Evolutionary conservation across 2,329 filamentous ascomycete genomes (phyloP).

Genomic region (Kalmusia sp.): DNA sequence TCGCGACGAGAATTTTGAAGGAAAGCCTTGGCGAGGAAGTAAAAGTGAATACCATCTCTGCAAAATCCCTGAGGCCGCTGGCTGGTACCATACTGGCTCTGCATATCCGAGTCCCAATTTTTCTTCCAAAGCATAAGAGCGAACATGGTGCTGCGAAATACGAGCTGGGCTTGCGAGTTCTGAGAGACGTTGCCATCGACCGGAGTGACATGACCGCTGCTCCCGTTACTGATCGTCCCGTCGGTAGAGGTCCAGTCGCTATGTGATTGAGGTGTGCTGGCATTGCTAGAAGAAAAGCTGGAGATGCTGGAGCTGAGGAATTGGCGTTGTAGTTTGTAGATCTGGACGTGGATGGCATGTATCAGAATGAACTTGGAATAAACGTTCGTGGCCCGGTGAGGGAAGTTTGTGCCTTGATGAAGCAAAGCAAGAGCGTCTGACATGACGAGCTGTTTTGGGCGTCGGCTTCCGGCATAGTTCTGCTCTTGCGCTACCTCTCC

Average conservation of each 20-base stretch:
- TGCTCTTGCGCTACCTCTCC: conserved; percentile 63
- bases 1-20: conserved; percentile 63
- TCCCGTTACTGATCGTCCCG: conserved; percentile 32
- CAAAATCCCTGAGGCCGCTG: conserved; percentile 72
- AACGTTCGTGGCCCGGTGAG: conserved; percentile 71
- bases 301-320: conserved; percentile 29
- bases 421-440: conserved; percentile 67
- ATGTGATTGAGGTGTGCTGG: conserved; percentile 64
- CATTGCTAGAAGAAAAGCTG: conserved; percentile 50
- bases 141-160: conserved; percentile 53
- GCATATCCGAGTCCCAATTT: conserved; percentile 74
- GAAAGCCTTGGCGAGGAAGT: conserved; percentile 73
- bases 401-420: conserved; percentile 65
- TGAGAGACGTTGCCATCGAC: conserved; percentile 54
- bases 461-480: conserved; percentile 69
- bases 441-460: conserved; percentile 70
- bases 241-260: conserved; percentile 65
- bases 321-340: conserved; percentile 61
- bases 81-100: conserved; percentile 69
- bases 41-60: conserved; percentile 75
- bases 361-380: conserved; percentile 78
- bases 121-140: conserved; percentile 76
- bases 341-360: conserved; percentile 70
- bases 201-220: conserved; percentile 52
- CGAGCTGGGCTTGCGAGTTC: conserved; percentile 55